Evolutionary conservation across 2,329 filamentous ascomycete species (phyloP).

Genomic region (Neonectria coccinea): DNA sequence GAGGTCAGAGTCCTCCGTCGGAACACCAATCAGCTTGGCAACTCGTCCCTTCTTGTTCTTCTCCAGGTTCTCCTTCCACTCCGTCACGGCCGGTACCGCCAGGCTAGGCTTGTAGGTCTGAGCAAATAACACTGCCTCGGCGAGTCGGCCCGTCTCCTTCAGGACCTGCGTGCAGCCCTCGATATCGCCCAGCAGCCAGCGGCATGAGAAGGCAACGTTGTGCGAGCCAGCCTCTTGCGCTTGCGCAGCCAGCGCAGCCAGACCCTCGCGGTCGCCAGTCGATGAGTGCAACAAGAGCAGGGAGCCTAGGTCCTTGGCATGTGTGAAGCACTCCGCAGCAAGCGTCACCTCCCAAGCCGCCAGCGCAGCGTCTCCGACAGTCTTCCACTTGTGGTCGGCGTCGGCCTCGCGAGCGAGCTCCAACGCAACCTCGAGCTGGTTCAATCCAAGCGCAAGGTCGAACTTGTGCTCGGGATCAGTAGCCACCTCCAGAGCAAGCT

Average conservation of each 20-base stretch:
- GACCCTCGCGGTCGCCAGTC: slow-evolving; percentile 80
- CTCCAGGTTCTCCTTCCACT: slow-evolving; percentile 88
- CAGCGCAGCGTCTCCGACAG: slow-evolving; percentile 91
- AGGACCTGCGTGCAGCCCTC: slow-evolving; percentile 85
- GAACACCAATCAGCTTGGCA: slow-evolving; percentile 83
- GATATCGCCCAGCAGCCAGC: slow-evolving; percentile 88
- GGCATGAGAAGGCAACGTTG: slow-evolving; percentile 92
- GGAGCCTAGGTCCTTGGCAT: slow-evolving; percentile 91
- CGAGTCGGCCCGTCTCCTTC: slow-evolving; percentile 79
- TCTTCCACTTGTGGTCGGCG: slow-evolving; percentile 98
- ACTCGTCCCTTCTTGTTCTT: slow-evolving; percentile 88
- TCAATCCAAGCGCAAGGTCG: slow-evolving; percentile 86
- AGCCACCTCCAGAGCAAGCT: slow-evolving; percentile 92
- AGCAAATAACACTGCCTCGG: slow-evolving; percentile 90
- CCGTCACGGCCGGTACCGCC: slow-evolving; percentile 72
- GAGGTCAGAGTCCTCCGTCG: slow-evolving; percentile 84
- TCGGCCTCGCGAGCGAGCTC: slow-evolving; percentile 86
- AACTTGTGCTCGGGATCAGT: slow-evolving; percentile 98
- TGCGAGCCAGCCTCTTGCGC: slow-evolving; percentile 83
- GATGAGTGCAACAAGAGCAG: slow-evolving; percentile 89
- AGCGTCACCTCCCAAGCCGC: slow-evolving; percentile 86
- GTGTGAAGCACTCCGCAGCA: slow-evolving; percentile 91
- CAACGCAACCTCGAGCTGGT: slow-evolving; percentile 85
- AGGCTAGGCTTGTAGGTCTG: slow-evolving; percentile 95
- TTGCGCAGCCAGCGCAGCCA: slow-evolving; percentile 77